These are phyloP conservation scores for Phytophthora tentaculata DNA, from an alignment of 352 stramenopile genomes.

Conservation along the genomic window DNA sequence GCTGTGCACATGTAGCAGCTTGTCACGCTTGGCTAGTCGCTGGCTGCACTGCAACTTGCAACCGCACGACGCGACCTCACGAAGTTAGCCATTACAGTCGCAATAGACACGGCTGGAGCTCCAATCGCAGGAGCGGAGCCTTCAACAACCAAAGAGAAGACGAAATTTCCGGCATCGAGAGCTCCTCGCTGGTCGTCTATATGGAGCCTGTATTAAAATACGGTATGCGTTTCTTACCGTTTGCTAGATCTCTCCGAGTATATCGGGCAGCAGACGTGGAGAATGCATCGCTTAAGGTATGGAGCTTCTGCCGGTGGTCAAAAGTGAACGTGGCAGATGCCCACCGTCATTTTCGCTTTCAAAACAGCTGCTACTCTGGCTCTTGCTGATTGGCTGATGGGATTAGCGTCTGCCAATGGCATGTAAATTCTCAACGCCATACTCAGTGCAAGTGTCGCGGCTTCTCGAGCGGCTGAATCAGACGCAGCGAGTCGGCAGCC, in stretches of 20 bases:
- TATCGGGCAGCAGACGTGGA: slow-evolving; percentile 19
- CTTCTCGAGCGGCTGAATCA: slow-evolving; percentile 29
- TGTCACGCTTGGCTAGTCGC: slow-evolving; percentile 27
- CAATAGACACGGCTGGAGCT: not conserved
- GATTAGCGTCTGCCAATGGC: slow-evolving; percentile 26
- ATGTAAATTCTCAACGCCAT: slow-evolving; percentile 6
- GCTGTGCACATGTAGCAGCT: slow-evolving; percentile 17
- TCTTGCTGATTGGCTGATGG: slow-evolving; percentile 23
- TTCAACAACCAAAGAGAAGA: slow-evolving; percentile 20
- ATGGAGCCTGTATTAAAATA: not conserved
- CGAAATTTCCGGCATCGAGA: slow-evolving; percentile 1
- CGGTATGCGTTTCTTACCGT: slow-evolving; percentile 3
- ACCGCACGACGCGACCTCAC: slow-evolving; percentile 21
- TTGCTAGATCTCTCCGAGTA: slow-evolving; percentile 11
- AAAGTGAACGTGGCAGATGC: slow-evolving; percentile 3
- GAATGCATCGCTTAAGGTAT: not conserved
- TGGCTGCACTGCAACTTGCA: slow-evolving; percentile 16
- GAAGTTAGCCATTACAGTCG: slow-evolving; percentile 30
- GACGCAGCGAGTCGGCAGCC: slow-evolving; percentile 19
- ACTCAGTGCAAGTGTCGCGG: slow-evolving; percentile 17
- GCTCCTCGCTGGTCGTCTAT: no score
- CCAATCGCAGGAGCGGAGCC: slow-evolving; percentile 15
- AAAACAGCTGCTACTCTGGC: slow-evolving; percentile 28
- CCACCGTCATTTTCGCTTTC: slow-evolving; percentile 20
- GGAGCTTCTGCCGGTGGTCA: slow-evolving; percentile 10